These are phyloP conservation scores for Fusarium mundagurra DNA, from an alignment of 2,329 filamentous ascomycete genomes.

Conservation along the genomic window DNA sequence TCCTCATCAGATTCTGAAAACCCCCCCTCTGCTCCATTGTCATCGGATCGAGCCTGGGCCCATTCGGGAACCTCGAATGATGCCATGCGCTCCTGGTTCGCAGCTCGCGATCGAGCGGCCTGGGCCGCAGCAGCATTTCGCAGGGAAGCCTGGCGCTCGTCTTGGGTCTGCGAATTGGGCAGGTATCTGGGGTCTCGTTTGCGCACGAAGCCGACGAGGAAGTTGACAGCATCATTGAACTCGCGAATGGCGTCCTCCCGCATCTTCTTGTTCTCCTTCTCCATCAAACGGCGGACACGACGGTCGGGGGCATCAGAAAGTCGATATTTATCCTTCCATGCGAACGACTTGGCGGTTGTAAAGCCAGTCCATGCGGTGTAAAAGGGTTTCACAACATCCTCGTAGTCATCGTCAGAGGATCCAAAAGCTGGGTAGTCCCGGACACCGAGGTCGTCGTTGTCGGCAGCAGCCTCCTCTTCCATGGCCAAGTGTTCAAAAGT, in stretches of 20 bases:
- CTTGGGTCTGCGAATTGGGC: conserved; percentile 79
- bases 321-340: conserved; percentile 88
- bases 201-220: conserved; percentile 86
- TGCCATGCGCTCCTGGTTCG: conserved; percentile 78
- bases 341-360: conserved; percentile 83
- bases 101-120: conserved; percentile 82
- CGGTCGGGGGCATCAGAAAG: conserved; percentile 89
- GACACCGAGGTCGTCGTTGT: conserved; percentile 70
- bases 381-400: conserved; percentile 80
- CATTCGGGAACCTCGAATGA: conserved; percentile 76
- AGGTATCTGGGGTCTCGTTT: conserved; percentile 91
- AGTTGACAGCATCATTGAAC: conserved; percentile 91
- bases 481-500: conserved; percentile 82
- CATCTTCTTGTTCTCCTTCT: conserved; percentile 90
- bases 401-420: conserved; percentile 76
- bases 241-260: conserved; percentile 85
- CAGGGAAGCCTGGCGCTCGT: conserved; percentile 80
- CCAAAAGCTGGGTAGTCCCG: conserved; percentile 86
- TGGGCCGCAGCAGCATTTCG: conserved; percentile 85
- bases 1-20: conserved; percentile 71
- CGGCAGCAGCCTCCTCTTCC: conserved; percentile 81
- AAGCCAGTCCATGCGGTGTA: conserved; percentile 86
- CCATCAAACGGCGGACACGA: conserved; percentile 83
- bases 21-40: conserved; percentile 60
- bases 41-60: conserved; percentile 69